Percentiles rank a stretch among this genome's conserved stretches.
These are phyloP conservation scores for Helminthosporium solani DNA, from an alignment of 2,329 filamentous ascomycete species.

Conservation along the genomic window DNA sequence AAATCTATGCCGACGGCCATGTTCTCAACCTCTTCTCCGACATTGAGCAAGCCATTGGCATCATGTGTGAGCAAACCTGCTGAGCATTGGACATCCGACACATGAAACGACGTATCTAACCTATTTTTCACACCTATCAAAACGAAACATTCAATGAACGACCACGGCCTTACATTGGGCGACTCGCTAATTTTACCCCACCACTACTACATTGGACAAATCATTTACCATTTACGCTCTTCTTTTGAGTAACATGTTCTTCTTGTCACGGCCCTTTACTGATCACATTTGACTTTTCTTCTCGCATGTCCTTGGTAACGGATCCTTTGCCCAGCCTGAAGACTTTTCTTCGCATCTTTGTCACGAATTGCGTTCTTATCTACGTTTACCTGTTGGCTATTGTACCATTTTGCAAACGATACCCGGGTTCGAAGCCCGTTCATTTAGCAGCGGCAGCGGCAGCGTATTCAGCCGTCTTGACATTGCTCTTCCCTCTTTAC, in stretches of 20 bases:
- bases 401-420: slow-evolving; percentile 25
- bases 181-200: slow-evolving; percentile 17
- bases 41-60: slow-evolving; percentile 45
- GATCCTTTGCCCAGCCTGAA: not conserved
- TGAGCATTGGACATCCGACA: slow-evolving; percentile 14
- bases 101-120: slow-evolving; percentile 10
- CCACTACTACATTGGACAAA: slow-evolving; percentile 2
- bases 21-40: slow-evolving; percentile 45
- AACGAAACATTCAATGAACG: not conserved
- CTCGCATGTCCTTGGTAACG: slow-evolving; percentile 9
- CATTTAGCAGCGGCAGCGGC: not conserved
- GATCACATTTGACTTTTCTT: slow-evolving; percentile 12
- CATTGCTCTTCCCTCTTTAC: not conserved
- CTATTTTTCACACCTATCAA: slow-evolving; percentile 3
- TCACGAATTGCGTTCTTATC: not conserved
- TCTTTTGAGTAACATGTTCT: slow-evolving; percentile 20
- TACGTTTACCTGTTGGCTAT: slow-evolving; percentile 11
- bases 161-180: slow-evolving; percentile 1
- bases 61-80: slow-evolving; percentile 46
- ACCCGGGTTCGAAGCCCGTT: slow-evolving; percentile 27
- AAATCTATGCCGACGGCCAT: slow-evolving; percentile 46
- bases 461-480: not conserved
- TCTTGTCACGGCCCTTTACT: slow-evolving; percentile 30
- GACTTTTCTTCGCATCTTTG: not conserved
- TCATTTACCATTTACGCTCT: not conserved